A percentile compares a stretch with the other conserved stretches of the same genome.
These are phyloP conservation scores for Croton setiger DNA, from an alignment of 441 rosid genomes.

Conservation along the genomic window DNA sequence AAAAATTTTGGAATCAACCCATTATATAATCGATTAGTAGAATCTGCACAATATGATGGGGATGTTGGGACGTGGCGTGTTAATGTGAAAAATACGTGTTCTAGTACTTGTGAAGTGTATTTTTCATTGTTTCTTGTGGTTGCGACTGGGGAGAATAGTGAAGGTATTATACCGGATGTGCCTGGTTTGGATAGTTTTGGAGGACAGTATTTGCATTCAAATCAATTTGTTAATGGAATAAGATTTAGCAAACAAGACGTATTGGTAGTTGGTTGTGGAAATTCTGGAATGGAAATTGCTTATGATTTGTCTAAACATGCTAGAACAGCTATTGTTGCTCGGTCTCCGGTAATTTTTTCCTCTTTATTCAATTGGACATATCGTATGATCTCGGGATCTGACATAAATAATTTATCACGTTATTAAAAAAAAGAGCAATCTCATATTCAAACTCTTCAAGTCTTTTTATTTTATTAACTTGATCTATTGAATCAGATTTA, in stretches of 20 bases:
- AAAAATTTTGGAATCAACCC: slow-evolving; percentile 24
- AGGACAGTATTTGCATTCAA: slow-evolving; percentile 42
- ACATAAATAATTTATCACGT: too few relatives aligned
- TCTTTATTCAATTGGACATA: too few relatives aligned
- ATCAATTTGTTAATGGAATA: slow-evolving; percentile 37
- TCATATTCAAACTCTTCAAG: not conserved
- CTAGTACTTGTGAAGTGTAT: slow-evolving; percentile 26
- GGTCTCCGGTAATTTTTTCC: slow-evolving; percentile 36
- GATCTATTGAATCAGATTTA: too few relatives aligned
- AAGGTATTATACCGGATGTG: slow-evolving; percentile 36
- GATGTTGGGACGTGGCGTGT: slow-evolving; percentile 26
- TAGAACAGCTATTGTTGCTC: slow-evolving; percentile 37
- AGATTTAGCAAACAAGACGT: slow-evolving; percentile 33
- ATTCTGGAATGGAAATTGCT: slow-evolving; percentile 68
- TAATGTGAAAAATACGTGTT: slow-evolving; percentile 15
- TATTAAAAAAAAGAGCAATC: not conserved
- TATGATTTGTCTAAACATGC: slow-evolving; percentile 41
- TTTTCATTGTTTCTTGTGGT: slow-evolving; percentile 37
- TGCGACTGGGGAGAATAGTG: slow-evolving; percentile 47
- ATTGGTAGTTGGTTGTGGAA: slow-evolving; percentile 63
- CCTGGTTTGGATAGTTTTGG: slow-evolving; percentile 41
- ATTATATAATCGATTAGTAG: slow-evolving; percentile 31
- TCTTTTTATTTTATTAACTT: not conserved
- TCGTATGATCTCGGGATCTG: too few relatives aligned
- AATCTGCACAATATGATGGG: slow-evolving; percentile 22